Evolutionary conservation across 1,284 basidiomycete genomes (phyloP), one percentile per base, ranked within the genome.

Genomic region (Sanghuangporus sanghuang): DNA sequence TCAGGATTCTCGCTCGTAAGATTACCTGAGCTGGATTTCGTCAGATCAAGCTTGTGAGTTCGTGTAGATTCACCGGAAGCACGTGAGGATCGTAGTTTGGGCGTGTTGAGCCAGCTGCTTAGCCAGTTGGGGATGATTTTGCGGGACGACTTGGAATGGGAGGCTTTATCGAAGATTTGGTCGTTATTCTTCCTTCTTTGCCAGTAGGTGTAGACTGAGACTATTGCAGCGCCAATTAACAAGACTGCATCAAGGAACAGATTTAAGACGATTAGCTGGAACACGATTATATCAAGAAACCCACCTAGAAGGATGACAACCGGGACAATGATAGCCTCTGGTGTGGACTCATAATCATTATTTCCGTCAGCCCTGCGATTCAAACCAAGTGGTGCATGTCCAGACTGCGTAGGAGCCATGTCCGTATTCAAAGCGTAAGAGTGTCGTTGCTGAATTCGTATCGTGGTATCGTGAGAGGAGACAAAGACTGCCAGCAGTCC

Each of bases 221-320:
- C 16, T 35, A 44, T 36, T 14, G 40, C 48, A 23, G 50, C 56
- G 18, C 55, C 38, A 18, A 53, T n/a, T 11, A 63, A 23, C 23
- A 59, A 6, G 48, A 63, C 62, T 63, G 16, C 12, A 14, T n/a
- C 16, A 23, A 27, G 44, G 16, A 35, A 18, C 23, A 23, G 50
- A 21, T 44, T 27, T 16, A 36, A 48, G 32, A 32, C 4, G 27
- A 32, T 32, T 5, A 5, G 4, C 4, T 32, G 27, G 27, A 32
- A 32, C 27, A 32, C 27, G 4, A 54, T n/a, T 40, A 40, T 21
- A 21, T 38, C 35, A 27, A 18, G 11, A 21, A n/a, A 46, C 62
- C 50, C 50, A 63, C 62, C 23, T 16, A 63, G 40, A 39, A 63
- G 42, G 35, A 63, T 32, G 12, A 59, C 62, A 0, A 63, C 57